Conservation (phyloP, 164 flowering plant species). For the Stephania yunnanensis region DNA sequence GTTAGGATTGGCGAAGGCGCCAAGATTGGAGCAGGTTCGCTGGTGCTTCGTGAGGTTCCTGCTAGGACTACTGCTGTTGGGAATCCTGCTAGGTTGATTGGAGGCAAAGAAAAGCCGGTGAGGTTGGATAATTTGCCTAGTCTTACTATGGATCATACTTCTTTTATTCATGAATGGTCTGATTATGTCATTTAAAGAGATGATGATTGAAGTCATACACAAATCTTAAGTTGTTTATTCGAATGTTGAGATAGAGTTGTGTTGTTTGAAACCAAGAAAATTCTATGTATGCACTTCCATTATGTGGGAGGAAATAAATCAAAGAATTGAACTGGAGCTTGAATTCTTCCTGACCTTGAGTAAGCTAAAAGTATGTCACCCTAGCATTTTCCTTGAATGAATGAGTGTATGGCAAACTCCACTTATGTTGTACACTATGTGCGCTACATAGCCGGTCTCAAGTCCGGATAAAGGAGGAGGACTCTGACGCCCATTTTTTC, state of each 20-base stretch:
- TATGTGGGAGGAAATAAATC: neutral
- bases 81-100: slow-evolving; percentile 71
- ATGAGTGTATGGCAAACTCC: no score
- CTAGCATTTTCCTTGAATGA: no score
- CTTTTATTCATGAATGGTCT: slow-evolving; percentile 23
- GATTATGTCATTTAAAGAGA: slow-evolving; percentile 27
- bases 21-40: slow-evolving; percentile 79
- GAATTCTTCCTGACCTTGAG: no score
- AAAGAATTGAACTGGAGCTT: neutral
- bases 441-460: no score
- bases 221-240: neutral
- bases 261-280: no score
- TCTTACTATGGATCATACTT: slow-evolving; percentile 36
- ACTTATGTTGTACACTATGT: no score
- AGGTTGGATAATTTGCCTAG: slow-evolving; percentile 27
- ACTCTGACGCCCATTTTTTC: no score
- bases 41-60: slow-evolving; percentile 69
- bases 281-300: neutral
- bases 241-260: neutral
- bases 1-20: slow-evolving; percentile 68
- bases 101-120: slow-evolving; percentile 38
- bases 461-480: no score
- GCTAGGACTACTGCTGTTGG: slow-evolving; percentile 70
- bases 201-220: neutral
- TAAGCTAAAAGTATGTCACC: no score